Base-by-base conservation (phyloP, 2,329 filamentous ascomycete genomes). In the Plectosphaerella plurivora region DNA sequence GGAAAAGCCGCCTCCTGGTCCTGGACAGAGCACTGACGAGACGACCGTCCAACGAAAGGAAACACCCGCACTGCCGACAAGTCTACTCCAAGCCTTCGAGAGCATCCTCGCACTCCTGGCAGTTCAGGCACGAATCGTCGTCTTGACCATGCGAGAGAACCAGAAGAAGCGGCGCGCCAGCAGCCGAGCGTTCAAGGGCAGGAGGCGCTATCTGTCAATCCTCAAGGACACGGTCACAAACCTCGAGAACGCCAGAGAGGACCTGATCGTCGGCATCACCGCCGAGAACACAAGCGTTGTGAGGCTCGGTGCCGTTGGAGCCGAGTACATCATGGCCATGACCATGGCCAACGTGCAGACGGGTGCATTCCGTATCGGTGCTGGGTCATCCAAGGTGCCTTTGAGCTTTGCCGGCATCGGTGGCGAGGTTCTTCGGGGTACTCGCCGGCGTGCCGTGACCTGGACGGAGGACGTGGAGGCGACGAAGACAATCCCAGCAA, bases 1-100 rank as follows among this genome's bases (percentile, higher is more conserved):
- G 8, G 28, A 33, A 33, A 33, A 33, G 28, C 28, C 4, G 11
- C 28, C 28, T 33, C 11, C 28, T 10, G 11, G 28, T 8, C 28
- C 8, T 10, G 11, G 28, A 9, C 28, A 33, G 28, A 33, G 11
- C 28, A 33, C 11, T 12, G 28, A 33, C 28, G 28, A 33, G 28
- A 12, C 8, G 28, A 33, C 3, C 8, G 28, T 33, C 28, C 11
- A 9, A 33, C 28, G 28, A 12, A 33, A 33, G 25, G 20, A 22
- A 14, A 33, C 50, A 51, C 15, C 53, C 55, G 4, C 55, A 51
- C 22, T 60, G 2, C 55, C 57, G 12, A 56, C 39, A 20, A 59
- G 51, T 9, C 49, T 60, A 3, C 56, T 60, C 15, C 35, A 55
- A 15, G 59, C 57, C 12, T 60, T 59, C 24, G 53, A 57, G 48